Evolutionary conservation across 257 asterid species (phyloP), one percentile per base, ranked within the genome.

Genomic region (Cinchona pubescens): DNA sequence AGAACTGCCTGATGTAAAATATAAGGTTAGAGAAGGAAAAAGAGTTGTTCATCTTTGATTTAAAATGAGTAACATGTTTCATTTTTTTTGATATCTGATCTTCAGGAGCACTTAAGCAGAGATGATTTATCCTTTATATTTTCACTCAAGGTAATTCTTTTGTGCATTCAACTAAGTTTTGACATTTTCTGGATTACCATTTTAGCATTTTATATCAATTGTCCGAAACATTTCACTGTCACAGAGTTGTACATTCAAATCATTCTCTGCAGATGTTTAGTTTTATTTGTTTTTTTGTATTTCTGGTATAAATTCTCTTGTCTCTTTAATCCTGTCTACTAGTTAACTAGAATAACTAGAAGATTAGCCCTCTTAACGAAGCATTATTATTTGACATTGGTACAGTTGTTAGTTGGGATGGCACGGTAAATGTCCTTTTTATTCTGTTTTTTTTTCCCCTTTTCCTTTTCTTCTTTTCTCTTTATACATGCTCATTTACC

Each of bases 71-170:
- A 78, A 72, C 29, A 30, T 30, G 32, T 32, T 75, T 18, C 7
- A 34, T 61, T 48, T 4, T 30, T 70, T 43, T 60, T 43, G n/a
- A n/a, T 46, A 29, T 73, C 58, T 66, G 18, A 67, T 85, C 76
- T 76, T 76, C 96, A 94, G 97, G 97, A 88, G 79, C 96, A 94
- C 87, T 87, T 92, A 83, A 78, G 82, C 89, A 86, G 94, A 81
- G 97, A 94, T 85, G 98, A 92, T 77, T 82, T 83, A 43, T 85
- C 98, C 48, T 94, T 92, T 82, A 72, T 89, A 75, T 94, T 94
- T 77, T 94, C 96, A 38, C 96, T 92, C 32, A 94, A 94, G 97
- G 98, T 87, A 82, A 80, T 75, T 67, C 59, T 71, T 78, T 66
- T 45, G 42, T 58, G 71, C 58, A 43, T 42, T 72, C 53, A 46